Evolutionary conservation across 202 grass and related monocot species (phyloP), one percentile per base, ranked within the genome.

Genomic region (Setaria viridis): DNA sequence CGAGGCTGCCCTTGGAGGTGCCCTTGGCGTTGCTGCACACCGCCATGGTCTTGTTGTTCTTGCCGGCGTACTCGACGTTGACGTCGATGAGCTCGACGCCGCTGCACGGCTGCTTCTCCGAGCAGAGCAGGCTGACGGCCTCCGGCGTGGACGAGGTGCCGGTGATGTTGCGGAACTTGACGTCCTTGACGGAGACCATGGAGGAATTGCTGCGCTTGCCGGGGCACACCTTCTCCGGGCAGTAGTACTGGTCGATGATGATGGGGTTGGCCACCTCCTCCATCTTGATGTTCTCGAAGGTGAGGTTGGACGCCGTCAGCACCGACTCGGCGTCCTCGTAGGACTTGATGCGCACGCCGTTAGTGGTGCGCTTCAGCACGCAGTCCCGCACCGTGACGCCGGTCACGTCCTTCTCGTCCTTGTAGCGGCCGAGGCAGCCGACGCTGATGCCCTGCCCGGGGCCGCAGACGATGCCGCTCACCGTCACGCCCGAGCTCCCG

Each of bases 201-300:
- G 80, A 70, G 12, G 39, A 30, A 3, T 43, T 49, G 32, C 13
- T 78, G 19, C 43, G 43, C 39, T 77, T 77, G 15, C 70, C 84
- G 0, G 54, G 33, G 70, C 89, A 93, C 6, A 57, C 17, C 77
- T 84, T 81, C 55, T 93, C 55, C 17, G 94, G 82, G 51, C 89
- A 97, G 66, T 94, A 97, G 73, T 92, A 88, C 50, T 94, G 91
- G 45, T 97, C 94, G 33, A 97, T 84, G 57, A 97, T 74, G 80
- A 97, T 88, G 47, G 94, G 91, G 72, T 97, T 92, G 6, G 82
- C 70, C 19, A 97, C 94, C 5, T 82, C 69, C 5, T 84, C 79
- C 94, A 97, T 94, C 32, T n/a, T 72, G 15, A 97, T 90, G 78
- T 97, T 87, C 83, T 92, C 82, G 57, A 92, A 97, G 4, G 41